phyloP scores from a whole-genome alignment of 208 protist genomes.

The Naegleria gruberi region DNA sequence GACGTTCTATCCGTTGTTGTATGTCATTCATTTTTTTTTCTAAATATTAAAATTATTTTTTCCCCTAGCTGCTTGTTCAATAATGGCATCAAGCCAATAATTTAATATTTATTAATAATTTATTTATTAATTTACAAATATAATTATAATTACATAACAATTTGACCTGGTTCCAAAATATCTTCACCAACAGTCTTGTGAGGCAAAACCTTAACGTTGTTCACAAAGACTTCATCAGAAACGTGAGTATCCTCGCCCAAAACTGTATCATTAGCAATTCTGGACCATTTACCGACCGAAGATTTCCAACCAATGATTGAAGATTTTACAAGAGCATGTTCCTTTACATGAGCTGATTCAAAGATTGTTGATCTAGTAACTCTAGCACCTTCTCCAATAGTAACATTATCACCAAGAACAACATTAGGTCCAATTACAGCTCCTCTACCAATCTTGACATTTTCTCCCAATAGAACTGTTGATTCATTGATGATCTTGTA shows the following conservation, averaged over 20 bases:
- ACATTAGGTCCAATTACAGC: slow-evolving; percentile 88
- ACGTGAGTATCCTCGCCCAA: slow-evolving; percentile 88
- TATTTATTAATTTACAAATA: not conserved
- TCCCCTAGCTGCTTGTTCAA: no score
- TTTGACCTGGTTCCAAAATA: slow-evolving; percentile 60
- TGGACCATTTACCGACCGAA: slow-evolving; percentile 73
- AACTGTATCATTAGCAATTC: slow-evolving; percentile 84
- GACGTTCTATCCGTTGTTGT: not conserved
- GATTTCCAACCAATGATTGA: slow-evolving; percentile 94
- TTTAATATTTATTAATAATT: no score
- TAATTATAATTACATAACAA: slow-evolving; percentile 73
- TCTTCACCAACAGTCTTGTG: slow-evolving; percentile 81
- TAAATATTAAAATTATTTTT: not conserved
- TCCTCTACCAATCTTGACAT: slow-evolving; percentile 74
- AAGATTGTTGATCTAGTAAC: slow-evolving; percentile 73
- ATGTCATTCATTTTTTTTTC: not conserved
- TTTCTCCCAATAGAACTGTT: slow-evolving; percentile 67
- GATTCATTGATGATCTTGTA: slow-evolving; percentile 56
- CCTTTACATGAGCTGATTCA: slow-evolving; percentile 62
- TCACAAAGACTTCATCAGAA: slow-evolving; percentile 74
- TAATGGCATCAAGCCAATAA: no score
- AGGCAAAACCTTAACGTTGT: slow-evolving; percentile 79
- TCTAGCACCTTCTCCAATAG: slow-evolving; percentile 73
- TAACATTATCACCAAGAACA: slow-evolving; percentile 80
- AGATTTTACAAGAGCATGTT: slow-evolving; percentile 61